Evolutionary conservation across 306 rosid genomes (phyloP).

Genomic region (Corylus heterophylla): DNA sequence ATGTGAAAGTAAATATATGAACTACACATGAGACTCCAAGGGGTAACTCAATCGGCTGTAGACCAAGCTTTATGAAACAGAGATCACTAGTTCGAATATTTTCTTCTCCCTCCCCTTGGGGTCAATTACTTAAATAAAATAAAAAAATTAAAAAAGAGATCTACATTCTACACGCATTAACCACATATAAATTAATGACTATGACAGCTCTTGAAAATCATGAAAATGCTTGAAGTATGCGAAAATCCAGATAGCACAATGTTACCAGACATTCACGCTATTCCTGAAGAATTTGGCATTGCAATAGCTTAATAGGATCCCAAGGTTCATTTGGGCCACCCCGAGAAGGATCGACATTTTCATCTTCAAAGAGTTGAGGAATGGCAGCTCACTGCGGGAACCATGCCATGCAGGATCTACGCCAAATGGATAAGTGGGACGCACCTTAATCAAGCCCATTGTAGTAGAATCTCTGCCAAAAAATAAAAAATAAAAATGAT

Average conservation of each 20-base stretch:
- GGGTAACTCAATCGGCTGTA: too few species aligned
- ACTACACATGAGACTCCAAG: too few species aligned
- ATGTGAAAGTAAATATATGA: background rate
- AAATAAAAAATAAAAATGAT: background rate
- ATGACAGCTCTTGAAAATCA: background rate
- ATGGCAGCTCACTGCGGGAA: constrained; percentile 88
- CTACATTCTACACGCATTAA: constrained; percentile 4
- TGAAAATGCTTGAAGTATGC: constrained; percentile 3
- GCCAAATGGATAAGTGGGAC: constrained; percentile 87
- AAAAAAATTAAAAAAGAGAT: background rate
- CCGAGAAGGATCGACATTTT: constrained; percentile 97
- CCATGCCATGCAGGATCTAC: constrained; percentile 99
- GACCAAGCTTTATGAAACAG: too few species aligned
- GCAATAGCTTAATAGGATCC: constrained; percentile 81
- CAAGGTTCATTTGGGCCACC: constrained; percentile 97
- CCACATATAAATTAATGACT: background rate
- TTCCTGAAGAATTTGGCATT: constrained; percentile 77
- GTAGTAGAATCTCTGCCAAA: constrained; percentile 75
- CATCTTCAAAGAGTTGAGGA: constrained; percentile 96
- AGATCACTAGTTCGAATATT: too few species aligned
- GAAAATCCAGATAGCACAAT: constrained; percentile 16
- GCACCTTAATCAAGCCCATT: constrained; percentile 76
- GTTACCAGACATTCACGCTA: constrained; percentile 77
- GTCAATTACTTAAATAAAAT: too few species aligned
- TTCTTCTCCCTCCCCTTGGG: too few species aligned